Conservation (phyloP, 148 eudicot species). For the Rhododendron williamsianum region DNA sequence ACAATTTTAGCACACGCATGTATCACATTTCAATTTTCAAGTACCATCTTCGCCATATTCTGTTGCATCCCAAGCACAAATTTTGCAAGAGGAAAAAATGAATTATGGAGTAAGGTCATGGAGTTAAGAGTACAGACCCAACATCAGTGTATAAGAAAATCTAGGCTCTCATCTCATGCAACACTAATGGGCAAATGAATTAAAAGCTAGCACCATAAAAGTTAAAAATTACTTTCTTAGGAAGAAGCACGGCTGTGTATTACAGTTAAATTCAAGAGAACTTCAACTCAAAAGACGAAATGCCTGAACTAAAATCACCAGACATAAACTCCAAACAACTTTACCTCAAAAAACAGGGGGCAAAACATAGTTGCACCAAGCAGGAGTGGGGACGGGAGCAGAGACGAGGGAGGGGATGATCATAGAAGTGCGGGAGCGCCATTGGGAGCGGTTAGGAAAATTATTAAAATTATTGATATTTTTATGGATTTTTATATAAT, state of each 20-base stretch:
- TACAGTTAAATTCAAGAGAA: not conserved
- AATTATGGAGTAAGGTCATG: not conserved
- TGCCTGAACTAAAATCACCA: not conserved
- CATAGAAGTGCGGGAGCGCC: too few relatives aligned
- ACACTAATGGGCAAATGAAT: not conserved
- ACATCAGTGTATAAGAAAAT: not conserved
- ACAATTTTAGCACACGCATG: not conserved
- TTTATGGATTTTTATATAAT: too few relatives aligned
- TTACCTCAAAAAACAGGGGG: not conserved
- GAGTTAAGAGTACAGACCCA: not conserved
- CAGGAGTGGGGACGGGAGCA: too few relatives aligned
- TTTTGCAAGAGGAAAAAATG: not conserved
- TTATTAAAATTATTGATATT: too few relatives aligned
- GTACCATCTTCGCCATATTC: not conserved
- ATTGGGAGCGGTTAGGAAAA: too few relatives aligned
- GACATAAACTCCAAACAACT: not conserved
- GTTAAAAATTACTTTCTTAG: not conserved
- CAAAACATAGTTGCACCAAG: not conserved
- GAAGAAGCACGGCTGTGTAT: not conserved
- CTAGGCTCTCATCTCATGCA: not conserved
- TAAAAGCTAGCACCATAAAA: not conserved
- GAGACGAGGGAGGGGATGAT: too few relatives aligned
- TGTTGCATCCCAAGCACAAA: not conserved
- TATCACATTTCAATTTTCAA: not conserved
- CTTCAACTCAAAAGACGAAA: not conserved